phyloP scores from a whole-genome alignment of 805 yeast species.

The Nakazawaea ernobii region DNA sequence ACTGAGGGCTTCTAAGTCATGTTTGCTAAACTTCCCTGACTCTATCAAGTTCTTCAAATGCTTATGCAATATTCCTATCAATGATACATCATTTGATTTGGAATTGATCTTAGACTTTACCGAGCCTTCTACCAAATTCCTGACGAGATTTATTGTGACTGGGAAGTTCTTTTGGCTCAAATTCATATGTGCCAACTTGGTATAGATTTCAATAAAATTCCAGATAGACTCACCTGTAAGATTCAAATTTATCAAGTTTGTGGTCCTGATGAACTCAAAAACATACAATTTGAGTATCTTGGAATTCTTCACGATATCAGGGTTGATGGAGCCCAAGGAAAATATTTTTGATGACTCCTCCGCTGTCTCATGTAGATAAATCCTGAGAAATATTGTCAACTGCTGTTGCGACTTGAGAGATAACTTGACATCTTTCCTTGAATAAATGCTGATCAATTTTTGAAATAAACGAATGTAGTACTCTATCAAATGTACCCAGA shows the following conservation, averaged over 20 bases:
- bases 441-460: slow-evolving; percentile 30
- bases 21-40: slow-evolving; percentile 37
- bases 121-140: slow-evolving; percentile 52
- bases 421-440: slow-evolving; percentile 30
- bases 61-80: slow-evolving; percentile 43
- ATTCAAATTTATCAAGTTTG: slow-evolving; percentile 51
- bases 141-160: slow-evolving; percentile 30
- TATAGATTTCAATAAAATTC: slow-evolving; percentile 57
- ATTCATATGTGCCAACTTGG: slow-evolving; percentile 27
- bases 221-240: slow-evolving; percentile 58
- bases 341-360: slow-evolving; percentile 56
- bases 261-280: slow-evolving; percentile 41
- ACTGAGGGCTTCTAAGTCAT: slow-evolving; percentile 42
- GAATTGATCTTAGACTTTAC: slow-evolving; percentile 41
- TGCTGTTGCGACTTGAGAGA: slow-evolving; percentile 55
- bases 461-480: slow-evolving; percentile 51
- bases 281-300: slow-evolving; percentile 41
- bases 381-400: slow-evolving; percentile 47
- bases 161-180: slow-evolving; percentile 22
- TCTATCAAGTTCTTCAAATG: slow-evolving; percentile 42
- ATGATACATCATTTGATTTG: slow-evolving; percentile 43
- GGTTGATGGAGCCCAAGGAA: slow-evolving; percentile 67
- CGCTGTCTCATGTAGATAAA: slow-evolving; percentile 55
- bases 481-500: slow-evolving; percentile 70
- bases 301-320: slow-evolving; percentile 55